Conservation (phyloP, 345 rosid species). For the Conringia planisiliqua region DNA sequence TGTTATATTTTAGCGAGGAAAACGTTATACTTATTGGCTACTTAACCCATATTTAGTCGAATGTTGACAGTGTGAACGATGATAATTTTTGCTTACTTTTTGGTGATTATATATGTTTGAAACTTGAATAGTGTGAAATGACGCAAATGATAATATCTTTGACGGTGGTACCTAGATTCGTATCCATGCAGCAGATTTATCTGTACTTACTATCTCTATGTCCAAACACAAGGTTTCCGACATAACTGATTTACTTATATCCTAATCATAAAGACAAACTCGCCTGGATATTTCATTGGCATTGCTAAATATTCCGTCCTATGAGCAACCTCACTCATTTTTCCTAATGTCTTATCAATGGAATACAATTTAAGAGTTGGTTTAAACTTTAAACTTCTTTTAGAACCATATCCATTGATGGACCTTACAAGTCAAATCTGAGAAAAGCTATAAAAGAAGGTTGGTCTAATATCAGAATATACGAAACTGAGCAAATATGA, state of each 20-base stretch:
- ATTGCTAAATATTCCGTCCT: not conserved
- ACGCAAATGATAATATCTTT: slow-evolving; percentile 13
- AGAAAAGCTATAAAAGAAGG: slow-evolving; percentile 1
- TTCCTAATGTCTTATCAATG: not conserved
- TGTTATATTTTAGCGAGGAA: not conserved
- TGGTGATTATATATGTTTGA: not conserved
- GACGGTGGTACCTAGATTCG: slow-evolving; percentile 10
- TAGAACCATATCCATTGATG: not conserved
- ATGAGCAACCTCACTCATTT: not conserved
- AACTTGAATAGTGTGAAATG: not conserved
- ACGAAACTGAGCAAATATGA: not conserved
- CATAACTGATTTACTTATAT: not conserved
- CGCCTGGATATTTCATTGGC: not conserved
- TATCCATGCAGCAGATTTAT: slow-evolving; percentile 5
- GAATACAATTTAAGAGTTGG: not conserved
- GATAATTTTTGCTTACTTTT: not conserved
- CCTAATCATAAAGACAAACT: not conserved
- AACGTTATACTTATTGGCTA: not conserved
- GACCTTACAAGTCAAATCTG: not conserved
- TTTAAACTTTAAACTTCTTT: not conserved
- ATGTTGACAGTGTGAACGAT: not conserved
- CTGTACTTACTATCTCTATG: not conserved
- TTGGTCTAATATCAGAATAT: not conserved
- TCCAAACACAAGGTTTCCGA: not conserved
- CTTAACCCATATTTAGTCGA: not conserved